Conservation (phyloP, 768 basidiomycete genomes). For the Pulveroboletus frians region DNA sequence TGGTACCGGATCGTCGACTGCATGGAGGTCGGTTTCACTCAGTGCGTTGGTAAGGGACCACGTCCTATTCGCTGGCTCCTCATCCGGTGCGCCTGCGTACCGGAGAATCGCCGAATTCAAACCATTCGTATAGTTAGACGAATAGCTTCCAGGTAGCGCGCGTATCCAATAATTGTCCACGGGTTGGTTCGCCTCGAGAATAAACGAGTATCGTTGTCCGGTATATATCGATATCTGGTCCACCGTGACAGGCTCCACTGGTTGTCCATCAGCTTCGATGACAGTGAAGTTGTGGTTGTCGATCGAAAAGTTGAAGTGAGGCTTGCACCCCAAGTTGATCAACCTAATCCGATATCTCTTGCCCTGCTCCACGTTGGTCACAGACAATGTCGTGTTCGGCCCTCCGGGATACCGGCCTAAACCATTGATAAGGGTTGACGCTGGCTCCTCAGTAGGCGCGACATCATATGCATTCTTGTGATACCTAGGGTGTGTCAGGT, state of each 20-base stretch:
- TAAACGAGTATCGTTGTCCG: slow-evolving; percentile 50
- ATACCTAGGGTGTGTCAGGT: slow-evolving; percentile 13
- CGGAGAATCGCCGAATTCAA: slow-evolving; percentile 43
- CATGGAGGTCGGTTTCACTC: slow-evolving; percentile 35
- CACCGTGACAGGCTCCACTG: slow-evolving; percentile 34
- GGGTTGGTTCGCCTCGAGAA: slow-evolving; percentile 34
- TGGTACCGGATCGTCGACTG: slow-evolving; percentile 28
- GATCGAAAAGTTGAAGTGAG: slow-evolving; percentile 40
- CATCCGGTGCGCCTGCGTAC: slow-evolving; percentile 35
- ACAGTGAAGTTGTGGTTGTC: slow-evolving; percentile 42
- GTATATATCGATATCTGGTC: slow-evolving; percentile 42
- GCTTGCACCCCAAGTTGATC: slow-evolving; percentile 43
- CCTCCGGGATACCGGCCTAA: slow-evolving; percentile 34
- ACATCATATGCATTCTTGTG: slow-evolving; percentile 21
- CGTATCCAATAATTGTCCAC: slow-evolving; percentile 42
- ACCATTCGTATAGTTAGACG: slow-evolving; percentile 29
- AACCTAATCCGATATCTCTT: slow-evolving; percentile 37
- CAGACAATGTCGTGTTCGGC: slow-evolving; percentile 29
- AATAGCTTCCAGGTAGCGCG: slow-evolving; percentile 27
- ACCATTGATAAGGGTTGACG: slow-evolving; percentile 38
- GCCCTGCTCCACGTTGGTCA: slow-evolving; percentile 32
- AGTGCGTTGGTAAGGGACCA: slow-evolving; percentile 19
- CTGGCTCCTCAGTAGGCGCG: slow-evolving; percentile 18
- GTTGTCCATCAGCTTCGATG: slow-evolving; percentile 44
- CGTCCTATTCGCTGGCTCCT: slow-evolving; percentile 31